A percentile compares a stretch with the other conserved stretches of the same genome.
Conservation (phyloP, 257 asterid species). For the Nicotiana otophora region DNA sequence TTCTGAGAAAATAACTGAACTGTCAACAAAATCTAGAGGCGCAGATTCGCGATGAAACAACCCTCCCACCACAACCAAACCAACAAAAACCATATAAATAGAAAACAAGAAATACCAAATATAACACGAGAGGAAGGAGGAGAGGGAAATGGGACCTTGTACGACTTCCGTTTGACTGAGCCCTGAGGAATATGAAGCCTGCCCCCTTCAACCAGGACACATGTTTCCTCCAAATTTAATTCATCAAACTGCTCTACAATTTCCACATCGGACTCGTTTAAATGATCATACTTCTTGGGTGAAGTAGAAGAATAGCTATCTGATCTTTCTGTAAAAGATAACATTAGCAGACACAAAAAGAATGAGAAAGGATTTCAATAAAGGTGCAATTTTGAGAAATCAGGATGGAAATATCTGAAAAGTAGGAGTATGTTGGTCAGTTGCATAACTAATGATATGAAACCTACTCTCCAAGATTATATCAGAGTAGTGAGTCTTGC, state of each 20-base stretch:
- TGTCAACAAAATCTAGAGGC: neutral
- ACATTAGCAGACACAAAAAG: neutral
- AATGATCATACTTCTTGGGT: constrained; percentile 22
- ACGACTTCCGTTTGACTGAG: constrained; percentile 42
- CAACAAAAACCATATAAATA: neutral
- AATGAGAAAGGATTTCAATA: neutral
- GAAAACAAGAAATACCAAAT: neutral
- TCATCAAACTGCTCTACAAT: constrained; percentile 25
- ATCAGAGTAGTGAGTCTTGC: neutral
- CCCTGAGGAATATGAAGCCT: constrained; percentile 23
- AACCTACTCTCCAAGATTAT: neutral
- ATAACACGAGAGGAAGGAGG: neutral
- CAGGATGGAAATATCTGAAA: neutral
- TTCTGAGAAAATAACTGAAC: constrained; percentile 31
- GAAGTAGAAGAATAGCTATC: constrained; percentile 31
- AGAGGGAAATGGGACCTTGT: constrained; percentile 43
- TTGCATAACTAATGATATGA: neutral
- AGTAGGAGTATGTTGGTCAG: neutral
- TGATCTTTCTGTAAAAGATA: constrained; percentile 17
- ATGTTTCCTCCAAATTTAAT: constrained; percentile 45
- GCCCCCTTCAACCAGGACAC: constrained; percentile 52
- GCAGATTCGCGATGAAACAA: neutral
- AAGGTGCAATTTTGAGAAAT: neutral
- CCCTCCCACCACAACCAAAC: neutral
- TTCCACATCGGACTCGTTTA: constrained; percentile 14